Conservation (phyloP, 2,329 filamentous ascomycete species). For the Neofusicoccum kwambonambiense region DNA sequence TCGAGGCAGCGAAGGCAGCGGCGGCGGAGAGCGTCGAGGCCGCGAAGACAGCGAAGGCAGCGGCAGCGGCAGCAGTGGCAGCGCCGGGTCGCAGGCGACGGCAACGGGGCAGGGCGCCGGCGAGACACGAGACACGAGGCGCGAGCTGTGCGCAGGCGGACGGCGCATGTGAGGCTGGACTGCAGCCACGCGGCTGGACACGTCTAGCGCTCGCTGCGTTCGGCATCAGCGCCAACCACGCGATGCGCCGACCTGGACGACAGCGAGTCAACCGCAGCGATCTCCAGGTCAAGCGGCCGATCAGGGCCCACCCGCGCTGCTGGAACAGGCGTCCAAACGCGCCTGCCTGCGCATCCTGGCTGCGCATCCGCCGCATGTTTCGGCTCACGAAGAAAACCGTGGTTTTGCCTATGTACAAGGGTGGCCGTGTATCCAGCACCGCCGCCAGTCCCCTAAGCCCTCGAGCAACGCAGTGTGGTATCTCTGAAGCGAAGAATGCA, state of each 20-base stretch:
- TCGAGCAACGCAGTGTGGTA: background rate
- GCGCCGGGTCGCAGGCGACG: too few species aligned
- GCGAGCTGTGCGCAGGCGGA: slow-evolving; percentile 1
- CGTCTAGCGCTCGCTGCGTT: slow-evolving; percentile 1
- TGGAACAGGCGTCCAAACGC: too few species aligned
- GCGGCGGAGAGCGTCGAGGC: too few species aligned
- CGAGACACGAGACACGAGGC: background rate
- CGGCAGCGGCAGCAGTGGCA: too few species aligned
- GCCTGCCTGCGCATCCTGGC: background rate
- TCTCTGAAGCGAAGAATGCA: slow-evolving; percentile 10
- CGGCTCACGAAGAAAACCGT: background rate
- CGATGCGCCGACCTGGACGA: too few species aligned
- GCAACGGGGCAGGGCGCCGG: too few species aligned
- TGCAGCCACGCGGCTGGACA: background rate
- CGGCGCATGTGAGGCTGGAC: slow-evolving; percentile 11
- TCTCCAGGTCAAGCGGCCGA: background rate
- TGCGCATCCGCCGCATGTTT: background rate
- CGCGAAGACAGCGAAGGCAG: too few species aligned
- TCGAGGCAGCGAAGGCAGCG: too few species aligned
- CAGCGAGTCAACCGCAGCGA: too few species aligned
- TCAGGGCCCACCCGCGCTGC: background rate
- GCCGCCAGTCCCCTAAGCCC: background rate
- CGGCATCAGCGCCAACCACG: background rate
- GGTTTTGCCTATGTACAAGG: background rate
- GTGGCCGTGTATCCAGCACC: background rate